Percentiles rank a stretch among this genome's conserved stretches.
Evolutionary conservation across 2,329 filamentous ascomycete genomes (phyloP).

Genomic region (Cladophialophora exuberans): DNA sequence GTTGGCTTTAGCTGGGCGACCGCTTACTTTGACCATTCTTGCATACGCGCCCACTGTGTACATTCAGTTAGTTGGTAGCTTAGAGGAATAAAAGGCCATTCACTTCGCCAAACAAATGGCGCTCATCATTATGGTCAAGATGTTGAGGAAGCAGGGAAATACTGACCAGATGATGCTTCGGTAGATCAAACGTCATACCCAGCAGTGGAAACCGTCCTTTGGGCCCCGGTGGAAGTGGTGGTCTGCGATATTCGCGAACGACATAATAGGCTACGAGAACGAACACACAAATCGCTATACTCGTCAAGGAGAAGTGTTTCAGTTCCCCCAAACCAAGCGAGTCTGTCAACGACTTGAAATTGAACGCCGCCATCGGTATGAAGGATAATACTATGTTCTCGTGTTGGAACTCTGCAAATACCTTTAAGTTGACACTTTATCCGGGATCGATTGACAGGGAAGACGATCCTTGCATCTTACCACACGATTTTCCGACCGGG

Average conservation of each 20-base stretch:
- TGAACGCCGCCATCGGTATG: not conserved
- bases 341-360: not conserved
- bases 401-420: not conserved
- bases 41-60: not conserved
- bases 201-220: constrained; percentile 9
- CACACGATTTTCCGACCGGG: no score
- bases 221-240: constrained; percentile 8
- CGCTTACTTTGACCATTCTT: not conserved
- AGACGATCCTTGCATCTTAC: no score
- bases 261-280: not conserved
- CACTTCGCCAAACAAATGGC: not conserved
- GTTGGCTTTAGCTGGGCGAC: not conserved
- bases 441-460: no score
- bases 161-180: constrained; percentile 4
- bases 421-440: no score
- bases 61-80: not conserved
- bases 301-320: not conserved
- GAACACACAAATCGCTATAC: not conserved
- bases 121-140: not conserved
- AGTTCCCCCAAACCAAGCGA: no score
- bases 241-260: not conserved
- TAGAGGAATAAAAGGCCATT: not conserved
- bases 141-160: not conserved
- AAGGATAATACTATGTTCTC: not conserved
- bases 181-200: constrained; percentile 14